phyloP scores from a whole-genome alignment of 352 stramenopile genomes.

The Globisporangium irregulare region DNA sequence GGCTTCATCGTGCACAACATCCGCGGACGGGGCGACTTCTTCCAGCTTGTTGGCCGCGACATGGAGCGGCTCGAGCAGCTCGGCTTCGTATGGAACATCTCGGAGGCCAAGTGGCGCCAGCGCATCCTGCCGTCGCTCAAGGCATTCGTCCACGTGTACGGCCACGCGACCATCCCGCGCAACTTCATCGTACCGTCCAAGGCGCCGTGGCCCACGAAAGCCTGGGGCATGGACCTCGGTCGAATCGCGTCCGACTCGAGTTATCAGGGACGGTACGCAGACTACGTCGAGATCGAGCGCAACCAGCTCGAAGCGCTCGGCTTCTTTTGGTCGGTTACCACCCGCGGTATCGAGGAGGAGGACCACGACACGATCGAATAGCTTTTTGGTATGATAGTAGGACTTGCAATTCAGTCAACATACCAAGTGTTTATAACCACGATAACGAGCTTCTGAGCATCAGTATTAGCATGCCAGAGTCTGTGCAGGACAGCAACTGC shows the following conservation, averaged over 20 bases:
- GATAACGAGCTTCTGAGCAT: not conserved
- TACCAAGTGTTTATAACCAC: not conserved
- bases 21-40: slow-evolving; percentile 41
- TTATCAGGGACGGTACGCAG: slow-evolving; percentile 28
- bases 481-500: not conserved
- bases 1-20: slow-evolving; percentile 62
- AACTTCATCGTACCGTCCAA: slow-evolving; percentile 51
- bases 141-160: slow-evolving; percentile 37
- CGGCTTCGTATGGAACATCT: slow-evolving; percentile 53
- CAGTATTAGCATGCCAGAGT: not conserved
- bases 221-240: slow-evolving; percentile 37
- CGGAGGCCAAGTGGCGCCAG: slow-evolving; percentile 41
- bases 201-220: slow-evolving; percentile 34
- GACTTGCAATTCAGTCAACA: not conserved
- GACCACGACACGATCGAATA: slow-evolving; percentile 3
- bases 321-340: slow-evolving; percentile 36
- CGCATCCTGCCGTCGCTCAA: slow-evolving; percentile 43
- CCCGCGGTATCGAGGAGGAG: slow-evolving; percentile 5
- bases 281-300: slow-evolving; percentile 55
- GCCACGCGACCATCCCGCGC: slow-evolving; percentile 28
- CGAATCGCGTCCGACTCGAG: slow-evolving; percentile 24
- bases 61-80: slow-evolving; percentile 42
- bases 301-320: slow-evolving; percentile 42
- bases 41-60: slow-evolving; percentile 47
- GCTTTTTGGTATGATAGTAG: not conserved